These are phyloP conservation scores for Boletellus deceptivus DNA, from an alignment of 1,284 basidiomycete species.

Conservation along the genomic window DNA sequence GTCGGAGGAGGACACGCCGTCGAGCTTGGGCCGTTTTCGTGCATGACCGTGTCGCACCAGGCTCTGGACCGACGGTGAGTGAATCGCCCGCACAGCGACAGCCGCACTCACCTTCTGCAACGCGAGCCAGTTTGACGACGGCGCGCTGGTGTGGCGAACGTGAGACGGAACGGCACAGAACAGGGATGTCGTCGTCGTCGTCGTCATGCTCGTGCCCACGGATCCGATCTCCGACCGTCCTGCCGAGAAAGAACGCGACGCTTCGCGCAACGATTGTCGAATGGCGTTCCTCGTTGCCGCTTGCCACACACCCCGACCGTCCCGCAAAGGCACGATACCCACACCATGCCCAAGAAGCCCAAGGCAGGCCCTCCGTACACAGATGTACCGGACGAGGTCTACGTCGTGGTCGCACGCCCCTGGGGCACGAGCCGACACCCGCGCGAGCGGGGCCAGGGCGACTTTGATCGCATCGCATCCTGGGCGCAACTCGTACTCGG, in stretches of 20 bases:
- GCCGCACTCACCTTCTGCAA: constrained; percentile 42
- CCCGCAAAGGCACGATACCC: background rate
- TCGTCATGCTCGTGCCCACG: background rate
- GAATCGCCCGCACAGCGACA: background rate
- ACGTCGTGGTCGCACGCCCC: constrained; percentile 26
- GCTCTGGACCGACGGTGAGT: background rate
- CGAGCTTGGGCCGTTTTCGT: constrained; percentile 36
- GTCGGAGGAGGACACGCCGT: constrained; percentile 1
- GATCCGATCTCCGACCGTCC: constrained; percentile 16
- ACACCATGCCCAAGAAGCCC: constrained; percentile 19
- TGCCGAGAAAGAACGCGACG: background rate
- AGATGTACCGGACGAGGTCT: constrained; percentile 19
- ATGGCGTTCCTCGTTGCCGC: background rate
- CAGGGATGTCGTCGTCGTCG: constrained; percentile 7
- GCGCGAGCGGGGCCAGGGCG: constrained; percentile 8
- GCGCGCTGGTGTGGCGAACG: constrained; percentile 2
- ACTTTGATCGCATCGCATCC: constrained; percentile 23
- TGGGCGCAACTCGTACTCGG: constrained; percentile 29
- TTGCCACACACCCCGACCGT: background rate
- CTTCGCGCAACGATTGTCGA: background rate
- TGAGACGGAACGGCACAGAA: constrained; percentile 1
- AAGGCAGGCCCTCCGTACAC: constrained; percentile 31
- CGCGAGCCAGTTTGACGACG: constrained; percentile 53
- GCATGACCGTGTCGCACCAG: constrained; percentile 10
- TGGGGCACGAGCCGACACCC: constrained; percentile 20